phyloP scores from a whole-genome alignment of 2,329 filamentous ascomycete species.

The Arachnomyces sp. region DNA sequence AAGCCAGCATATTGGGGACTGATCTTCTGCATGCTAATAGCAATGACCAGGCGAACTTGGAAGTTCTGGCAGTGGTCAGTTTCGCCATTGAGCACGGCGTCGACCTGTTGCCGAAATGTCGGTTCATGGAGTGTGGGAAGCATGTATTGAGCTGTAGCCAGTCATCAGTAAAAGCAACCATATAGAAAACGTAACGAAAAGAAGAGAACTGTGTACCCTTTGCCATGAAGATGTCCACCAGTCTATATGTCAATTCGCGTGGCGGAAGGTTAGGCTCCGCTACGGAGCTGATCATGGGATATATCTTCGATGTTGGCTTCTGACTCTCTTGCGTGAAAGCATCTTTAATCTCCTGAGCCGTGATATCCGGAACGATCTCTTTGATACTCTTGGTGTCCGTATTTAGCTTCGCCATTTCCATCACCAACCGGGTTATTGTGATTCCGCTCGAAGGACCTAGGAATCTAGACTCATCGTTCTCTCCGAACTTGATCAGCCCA shows the following conservation, averaged over 20 bases:
- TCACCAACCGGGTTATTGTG: slow-evolving; percentile 86
- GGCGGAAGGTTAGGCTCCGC: slow-evolving; percentile 70
- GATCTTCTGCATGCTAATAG: slow-evolving; percentile 89
- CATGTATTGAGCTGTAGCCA: slow-evolving; percentile 69
- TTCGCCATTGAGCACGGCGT: slow-evolving; percentile 71
- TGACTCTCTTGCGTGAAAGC: slow-evolving; percentile 58
- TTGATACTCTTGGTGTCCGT: slow-evolving; percentile 86
- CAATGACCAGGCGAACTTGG: slow-evolving; percentile 81
- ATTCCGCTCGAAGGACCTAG: slow-evolving; percentile 92
- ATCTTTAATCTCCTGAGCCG: slow-evolving; percentile 60
- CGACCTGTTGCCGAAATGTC: slow-evolving; percentile 65
- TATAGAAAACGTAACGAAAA: neutral
- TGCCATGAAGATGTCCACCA: slow-evolving; percentile 78
- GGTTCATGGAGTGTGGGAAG: slow-evolving; percentile 82
- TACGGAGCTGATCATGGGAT: slow-evolving; percentile 80
- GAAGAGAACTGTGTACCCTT: slow-evolving; percentile 53
- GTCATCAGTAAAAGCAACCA: too few relatives aligned
- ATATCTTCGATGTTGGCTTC: slow-evolving; percentile 68
- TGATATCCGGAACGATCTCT: slow-evolving; percentile 75
- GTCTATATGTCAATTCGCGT: slow-evolving; percentile 63
- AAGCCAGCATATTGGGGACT: slow-evolving; percentile 84
- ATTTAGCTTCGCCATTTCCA: slow-evolving; percentile 93
- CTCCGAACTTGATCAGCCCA: slow-evolving; percentile 74
- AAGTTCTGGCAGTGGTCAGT: slow-evolving; percentile 80
- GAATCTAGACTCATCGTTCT: slow-evolving; percentile 82